A percentile compares a stretch with the other conserved stretches of the same genome.
Conservation (phyloP, 345 rosid species). For the Pistacia vera region DNA sequence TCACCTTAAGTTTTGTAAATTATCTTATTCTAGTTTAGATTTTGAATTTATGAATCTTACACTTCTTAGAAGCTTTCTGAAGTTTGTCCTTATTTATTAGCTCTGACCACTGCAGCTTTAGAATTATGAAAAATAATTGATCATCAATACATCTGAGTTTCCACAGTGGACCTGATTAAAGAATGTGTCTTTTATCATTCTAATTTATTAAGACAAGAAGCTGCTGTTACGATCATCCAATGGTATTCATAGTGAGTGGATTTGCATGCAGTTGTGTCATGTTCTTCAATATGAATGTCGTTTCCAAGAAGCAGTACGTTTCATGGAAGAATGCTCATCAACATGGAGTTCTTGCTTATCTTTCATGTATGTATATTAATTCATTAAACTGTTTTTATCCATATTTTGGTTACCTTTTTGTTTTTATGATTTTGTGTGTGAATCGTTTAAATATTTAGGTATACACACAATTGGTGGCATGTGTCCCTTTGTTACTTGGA, state of each 20-base stretch:
- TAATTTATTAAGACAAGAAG: background rate
- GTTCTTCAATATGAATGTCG: conserved; percentile 68
- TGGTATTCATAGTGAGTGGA: background rate
- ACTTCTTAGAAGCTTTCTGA: background rate
- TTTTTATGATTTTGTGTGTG: background rate
- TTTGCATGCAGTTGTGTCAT: conserved; percentile 72
- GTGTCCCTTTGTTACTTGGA: conserved; percentile 93
- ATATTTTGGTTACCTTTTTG: background rate
- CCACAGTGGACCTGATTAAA: background rate
- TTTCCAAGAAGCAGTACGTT: conserved; percentile 82
- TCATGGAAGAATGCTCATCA: conserved; percentile 71
- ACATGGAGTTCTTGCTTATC: conserved; percentile 73
- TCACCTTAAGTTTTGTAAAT: background rate
- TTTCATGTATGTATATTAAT: conserved; percentile 59
- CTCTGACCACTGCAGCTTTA: background rate
- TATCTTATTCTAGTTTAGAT: background rate
- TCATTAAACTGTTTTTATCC: background rate
- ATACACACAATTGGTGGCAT: conserved; percentile 99
- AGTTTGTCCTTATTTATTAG: background rate
- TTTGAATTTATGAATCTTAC: background rate
- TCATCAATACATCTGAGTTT: background rate
- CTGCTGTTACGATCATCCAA: background rate
- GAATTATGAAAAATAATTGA: background rate
- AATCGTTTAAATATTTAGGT: conserved; percentile 39
- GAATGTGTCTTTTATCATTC: background rate